Conservation (phyloP, 352 stramenopile genomes). For the Globisporangium nagaii region DNA sequence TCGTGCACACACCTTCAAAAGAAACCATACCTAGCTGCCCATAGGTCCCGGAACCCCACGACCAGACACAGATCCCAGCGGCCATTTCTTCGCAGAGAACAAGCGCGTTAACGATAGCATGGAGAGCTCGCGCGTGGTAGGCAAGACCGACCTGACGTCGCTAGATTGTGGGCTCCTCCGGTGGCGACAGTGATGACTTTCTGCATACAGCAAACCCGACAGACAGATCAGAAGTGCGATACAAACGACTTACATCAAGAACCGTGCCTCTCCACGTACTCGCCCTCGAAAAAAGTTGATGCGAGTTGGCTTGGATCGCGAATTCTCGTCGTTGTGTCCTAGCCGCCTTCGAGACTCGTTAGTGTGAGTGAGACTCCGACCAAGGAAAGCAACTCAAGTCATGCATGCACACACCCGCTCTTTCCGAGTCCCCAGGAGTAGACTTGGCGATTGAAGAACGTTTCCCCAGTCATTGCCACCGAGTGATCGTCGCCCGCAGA, state of each 20-base stretch:
- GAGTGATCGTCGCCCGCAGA: conserved; percentile 68
- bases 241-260: neutral
- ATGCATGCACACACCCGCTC: conserved; percentile 41
- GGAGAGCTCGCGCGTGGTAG: neutral
- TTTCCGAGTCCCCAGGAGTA: conserved; percentile 67
- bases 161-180: conserved; percentile 63
- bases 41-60: conserved; percentile 57
- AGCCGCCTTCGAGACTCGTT: conserved; percentile 31
- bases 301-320: conserved; percentile 52
- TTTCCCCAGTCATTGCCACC: conserved; percentile 53
- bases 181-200: conserved; percentile 60
- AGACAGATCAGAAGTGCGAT: neutral
- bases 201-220: conserved; percentile 15
- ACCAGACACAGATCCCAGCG: conserved; percentile 60
- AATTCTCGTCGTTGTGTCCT: conserved; percentile 54
- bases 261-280: conserved; percentile 25
- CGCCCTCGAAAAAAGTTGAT: conserved; percentile 65
- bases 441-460: conserved; percentile 67
- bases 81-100: conserved; percentile 32
- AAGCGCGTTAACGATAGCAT: neutral
- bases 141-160: conserved; percentile 38
- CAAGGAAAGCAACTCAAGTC: neutral
- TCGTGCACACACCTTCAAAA: neutral
- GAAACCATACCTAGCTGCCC: conserved; percentile 51
- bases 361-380: neutral